Conservation (phyloP, 176 grass and related monocot genomes). For the Cocos nucifera region DNA sequence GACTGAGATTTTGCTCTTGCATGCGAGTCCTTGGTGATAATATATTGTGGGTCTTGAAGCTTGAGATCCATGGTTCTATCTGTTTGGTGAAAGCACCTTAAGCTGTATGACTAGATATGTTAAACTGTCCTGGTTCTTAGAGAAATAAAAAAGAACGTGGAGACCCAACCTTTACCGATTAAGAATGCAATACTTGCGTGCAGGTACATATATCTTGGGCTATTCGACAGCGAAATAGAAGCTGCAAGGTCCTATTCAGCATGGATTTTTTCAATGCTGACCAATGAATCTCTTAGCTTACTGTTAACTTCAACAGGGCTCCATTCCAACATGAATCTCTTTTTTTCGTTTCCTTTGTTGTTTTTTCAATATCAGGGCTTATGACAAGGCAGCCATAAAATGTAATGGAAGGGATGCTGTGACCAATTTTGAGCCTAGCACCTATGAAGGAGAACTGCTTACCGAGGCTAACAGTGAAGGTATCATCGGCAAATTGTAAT, state of each 20-base stretch:
- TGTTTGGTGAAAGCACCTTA: too few species aligned
- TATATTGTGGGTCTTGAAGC: too few species aligned
- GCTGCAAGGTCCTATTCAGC: constrained; percentile 82
- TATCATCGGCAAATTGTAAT: constrained; percentile 18
- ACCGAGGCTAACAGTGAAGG: constrained; percentile 46
- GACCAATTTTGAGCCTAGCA: constrained; percentile 81
- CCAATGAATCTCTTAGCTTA: constrained; percentile 21
- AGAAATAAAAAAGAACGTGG: constrained; percentile 20
- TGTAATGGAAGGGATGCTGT: constrained; percentile 94
- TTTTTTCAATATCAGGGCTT: constrained; percentile 56
- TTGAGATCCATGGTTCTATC: too few species aligned
- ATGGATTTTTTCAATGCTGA: constrained; percentile 50
- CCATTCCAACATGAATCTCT: constrained; percentile 54
- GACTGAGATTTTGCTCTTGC: background rate
- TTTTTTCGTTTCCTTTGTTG: constrained; percentile 29
- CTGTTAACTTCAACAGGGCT: constrained; percentile 27
- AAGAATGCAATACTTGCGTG: constrained; percentile 63
- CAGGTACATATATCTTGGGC: constrained; percentile 99
- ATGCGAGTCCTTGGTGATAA: too few species aligned
- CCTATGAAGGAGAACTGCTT: constrained; percentile 59
- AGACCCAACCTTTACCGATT: constrained; percentile 47
- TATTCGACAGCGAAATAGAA: constrained; percentile 99
- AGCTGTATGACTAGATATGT: background rate
- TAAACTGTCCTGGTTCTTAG: background rate
- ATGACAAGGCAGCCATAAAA: constrained; percentile 96